Base-by-base conservation (phyloP, 2,329 filamentous ascomycete species). In the Gremmenia infestans region DNA sequence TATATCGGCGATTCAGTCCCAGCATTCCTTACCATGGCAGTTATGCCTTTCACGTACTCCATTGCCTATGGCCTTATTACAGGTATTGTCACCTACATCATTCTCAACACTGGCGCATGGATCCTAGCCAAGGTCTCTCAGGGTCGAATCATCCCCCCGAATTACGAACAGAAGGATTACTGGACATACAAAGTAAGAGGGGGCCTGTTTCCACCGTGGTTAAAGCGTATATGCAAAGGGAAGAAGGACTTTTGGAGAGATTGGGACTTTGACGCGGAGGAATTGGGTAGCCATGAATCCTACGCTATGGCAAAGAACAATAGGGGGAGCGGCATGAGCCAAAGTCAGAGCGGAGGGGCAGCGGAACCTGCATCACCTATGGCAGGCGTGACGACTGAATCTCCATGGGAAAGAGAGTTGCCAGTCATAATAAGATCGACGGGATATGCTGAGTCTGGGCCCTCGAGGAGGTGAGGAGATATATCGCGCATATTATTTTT, bases 21-120 rank as follows among this genome's bases (percentile, higher is more conserved):
- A 0, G 89, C 91, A 3, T 95, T 95, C 74, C 76, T 95, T 37
- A 91, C 88, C 50, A 87, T 96, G 60, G 83, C 86, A 55, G 74
- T 92, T 58, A 95, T 96, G 91, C 90, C 91, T 0, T 94, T 95
- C 73, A 91, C 88, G 1, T 96, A 94, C 76, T 89, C 85, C 42
- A 94, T 95, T 67, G 89, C 91, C 12, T 89, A 95, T 67, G 91
- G 91, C 48, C 78, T 96, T 15, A 95, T 95, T 64, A 88, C 66
- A 1, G 89, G 90, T 52, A 87, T 95, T 65, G 78, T 86, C 66
- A 83, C 83, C 40, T 95, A 95, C 72, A 86, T 87, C 46, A 68
- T 88, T 60, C 80, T 96, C 72, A 95, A 96, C 73, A 81, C 78
- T 0, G 67, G 79, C 12, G 84, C 89, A 12, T 92, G 82, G 81